Evolutionary conservation across 139 green algal genomes (phyloP).

Genomic region (Nannochloris sp.): DNA sequence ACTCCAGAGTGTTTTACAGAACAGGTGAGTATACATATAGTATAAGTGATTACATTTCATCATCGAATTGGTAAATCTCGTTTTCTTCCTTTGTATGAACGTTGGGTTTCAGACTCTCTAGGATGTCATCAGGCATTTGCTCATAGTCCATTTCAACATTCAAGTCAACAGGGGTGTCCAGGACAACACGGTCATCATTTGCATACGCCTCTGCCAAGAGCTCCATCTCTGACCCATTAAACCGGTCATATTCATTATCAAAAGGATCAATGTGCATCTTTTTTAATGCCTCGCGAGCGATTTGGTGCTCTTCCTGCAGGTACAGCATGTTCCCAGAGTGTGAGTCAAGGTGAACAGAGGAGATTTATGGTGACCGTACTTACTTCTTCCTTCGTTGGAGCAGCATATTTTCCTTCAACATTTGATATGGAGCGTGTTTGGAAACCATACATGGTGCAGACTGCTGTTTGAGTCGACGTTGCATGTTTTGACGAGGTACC

Average conservation of each 20-base stretch:
- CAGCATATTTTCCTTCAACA: too few species aligned
- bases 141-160: slow-evolving; percentile 7
- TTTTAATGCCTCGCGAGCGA: background rate
- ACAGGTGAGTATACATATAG: too few species aligned
- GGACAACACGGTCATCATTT: background rate
- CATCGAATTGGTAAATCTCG: too few species aligned
- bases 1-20: too few species aligned
- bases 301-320: background rate
- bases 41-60: too few species aligned
- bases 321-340: background rate
- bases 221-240: slow-evolving; percentile 3
- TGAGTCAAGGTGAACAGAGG: background rate
- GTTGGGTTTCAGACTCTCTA: too few species aligned
- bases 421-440: too few species aligned
- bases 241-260: slow-evolving; percentile 5
- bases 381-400: background rate
- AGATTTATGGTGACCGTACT: background rate
- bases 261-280: background rate
- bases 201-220: slow-evolving; percentile 1
- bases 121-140: too few species aligned
- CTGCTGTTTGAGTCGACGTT: too few species aligned
- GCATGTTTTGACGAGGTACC: too few species aligned
- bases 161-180: slow-evolving; percentile 2
- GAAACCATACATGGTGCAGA: too few species aligned
- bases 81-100: too few species aligned